Conservation (phyloP, 768 basidiomycete species). For the Agaricus subrufescens region DNA sequence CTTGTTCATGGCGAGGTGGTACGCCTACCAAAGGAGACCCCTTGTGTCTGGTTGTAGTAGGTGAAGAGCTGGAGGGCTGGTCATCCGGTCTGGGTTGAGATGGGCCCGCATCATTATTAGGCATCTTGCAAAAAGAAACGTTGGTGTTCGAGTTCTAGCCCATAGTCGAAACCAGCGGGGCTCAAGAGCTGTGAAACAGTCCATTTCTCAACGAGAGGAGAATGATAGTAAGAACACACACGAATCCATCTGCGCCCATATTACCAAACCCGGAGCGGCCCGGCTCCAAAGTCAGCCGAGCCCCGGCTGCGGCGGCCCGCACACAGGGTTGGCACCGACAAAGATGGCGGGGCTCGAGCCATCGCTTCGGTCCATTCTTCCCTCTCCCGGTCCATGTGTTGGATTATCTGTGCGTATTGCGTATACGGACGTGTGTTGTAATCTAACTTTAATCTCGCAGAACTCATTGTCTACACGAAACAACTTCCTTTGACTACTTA, state of each 20-base stretch:
- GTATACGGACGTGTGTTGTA: conserved; percentile 2
- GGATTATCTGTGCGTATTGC: neutral
- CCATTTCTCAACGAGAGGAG: too few relatives aligned
- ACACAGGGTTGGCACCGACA: too few relatives aligned
- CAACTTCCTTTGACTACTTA: neutral
- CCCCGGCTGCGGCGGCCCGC: too few relatives aligned
- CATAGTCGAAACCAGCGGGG: too few relatives aligned
- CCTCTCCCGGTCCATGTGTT: too few relatives aligned
- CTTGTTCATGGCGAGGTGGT: neutral
- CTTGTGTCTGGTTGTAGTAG: neutral
- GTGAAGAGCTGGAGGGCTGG: neutral
- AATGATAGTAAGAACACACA: too few relatives aligned
- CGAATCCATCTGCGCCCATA: too few relatives aligned
- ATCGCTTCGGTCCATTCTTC: too few relatives aligned
- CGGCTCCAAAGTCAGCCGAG: too few relatives aligned
- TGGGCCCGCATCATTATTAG: neutral
- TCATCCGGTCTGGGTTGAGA: neutral
- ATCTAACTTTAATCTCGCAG: neutral
- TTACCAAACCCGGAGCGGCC: neutral
- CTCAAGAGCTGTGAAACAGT: too few relatives aligned
- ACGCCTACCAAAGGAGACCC: neutral
- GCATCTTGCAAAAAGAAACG: neutral
- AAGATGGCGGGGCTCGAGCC: too few relatives aligned
- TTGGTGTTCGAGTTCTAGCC: too few relatives aligned
- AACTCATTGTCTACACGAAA: neutral